Percentiles rank a stretch among this genome's conserved stretches.
phyloP scores from a whole-genome alignment of 345 rosid genomes.

The Citrus cavaleriei region DNA sequence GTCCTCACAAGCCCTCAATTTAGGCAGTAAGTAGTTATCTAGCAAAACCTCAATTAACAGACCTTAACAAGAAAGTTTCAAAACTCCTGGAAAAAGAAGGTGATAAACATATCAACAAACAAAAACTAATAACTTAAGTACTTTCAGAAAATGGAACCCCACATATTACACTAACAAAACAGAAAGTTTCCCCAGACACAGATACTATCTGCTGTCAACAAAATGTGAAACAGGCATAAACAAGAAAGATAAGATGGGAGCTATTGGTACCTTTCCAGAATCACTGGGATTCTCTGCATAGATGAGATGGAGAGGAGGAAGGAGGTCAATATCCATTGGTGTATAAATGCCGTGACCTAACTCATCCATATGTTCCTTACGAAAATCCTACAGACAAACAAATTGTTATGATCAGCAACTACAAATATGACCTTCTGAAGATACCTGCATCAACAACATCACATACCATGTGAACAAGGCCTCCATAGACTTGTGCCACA shows the following conservation, averaged over 20 bases:
- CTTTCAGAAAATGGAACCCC: neutral
- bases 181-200: neutral
- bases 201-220: neutral
- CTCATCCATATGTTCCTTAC: conserved; percentile 73
- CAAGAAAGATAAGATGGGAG: neutral
- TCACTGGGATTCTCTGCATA: conserved; percentile 97
- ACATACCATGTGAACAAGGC: conserved; percentile 89
- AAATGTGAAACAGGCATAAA: neutral
- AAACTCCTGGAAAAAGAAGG: neutral
- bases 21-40: neutral
- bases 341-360: conserved; percentile 81
- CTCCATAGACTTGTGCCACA: conserved; percentile 94
- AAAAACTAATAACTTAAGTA: neutral
- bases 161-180: neutral
- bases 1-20: too few relatives aligned
- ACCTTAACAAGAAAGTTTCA: too few relatives aligned
- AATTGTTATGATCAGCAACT: neutral
- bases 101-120: neutral
- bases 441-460: neutral
- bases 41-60: neutral
- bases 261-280: conserved; percentile 75
- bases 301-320: conserved; percentile 82
- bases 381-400: conserved; percentile 57
- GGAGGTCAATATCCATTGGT: conserved; percentile 73
- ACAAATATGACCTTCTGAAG: neutral